These are phyloP conservation scores for Pseudopithomyces chartarum DNA, from an alignment of 2,329 filamentous ascomycete genomes.

Conservation along the genomic window DNA sequence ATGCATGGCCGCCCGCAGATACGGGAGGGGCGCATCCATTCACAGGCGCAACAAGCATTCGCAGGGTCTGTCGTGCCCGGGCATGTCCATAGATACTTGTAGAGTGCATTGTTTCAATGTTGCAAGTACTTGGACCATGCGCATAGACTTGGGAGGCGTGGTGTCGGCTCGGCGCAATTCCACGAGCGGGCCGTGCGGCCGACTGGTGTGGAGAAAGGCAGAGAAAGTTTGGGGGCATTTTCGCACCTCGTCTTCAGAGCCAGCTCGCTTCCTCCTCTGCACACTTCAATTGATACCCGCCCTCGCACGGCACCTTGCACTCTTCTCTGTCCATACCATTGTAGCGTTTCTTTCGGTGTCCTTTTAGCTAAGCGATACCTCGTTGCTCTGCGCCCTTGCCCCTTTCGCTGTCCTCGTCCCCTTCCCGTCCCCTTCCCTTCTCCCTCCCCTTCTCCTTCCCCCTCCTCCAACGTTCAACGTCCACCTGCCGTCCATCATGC, in stretches of 20 bases:
- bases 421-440: too few relatives aligned
- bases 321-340: background rate
- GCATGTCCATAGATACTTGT: too few relatives aligned
- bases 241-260: background rate
- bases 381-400: too few relatives aligned
- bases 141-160: too few relatives aligned
- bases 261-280: background rate
- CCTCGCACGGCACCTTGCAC: background rate
- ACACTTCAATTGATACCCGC: constrained; percentile 7
- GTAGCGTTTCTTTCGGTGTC: background rate
- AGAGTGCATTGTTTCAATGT: too few relatives aligned
- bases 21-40: too few relatives aligned
- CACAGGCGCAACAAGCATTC: too few relatives aligned
- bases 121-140: too few relatives aligned
- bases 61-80: too few relatives aligned
- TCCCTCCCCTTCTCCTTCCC: background rate
- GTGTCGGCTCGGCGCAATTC: background rate
- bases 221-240: background rate
- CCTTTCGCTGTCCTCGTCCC: too few relatives aligned
- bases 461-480: background rate
- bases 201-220: background rate
- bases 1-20: too few relatives aligned
- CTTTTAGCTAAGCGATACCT: constrained; percentile 10
- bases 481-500: constrained; percentile 31
- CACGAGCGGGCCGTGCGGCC: background rate